Evolutionary conservation across 73 alveolate species (phyloP).

Genomic region (Effrenium voratum): DNA sequence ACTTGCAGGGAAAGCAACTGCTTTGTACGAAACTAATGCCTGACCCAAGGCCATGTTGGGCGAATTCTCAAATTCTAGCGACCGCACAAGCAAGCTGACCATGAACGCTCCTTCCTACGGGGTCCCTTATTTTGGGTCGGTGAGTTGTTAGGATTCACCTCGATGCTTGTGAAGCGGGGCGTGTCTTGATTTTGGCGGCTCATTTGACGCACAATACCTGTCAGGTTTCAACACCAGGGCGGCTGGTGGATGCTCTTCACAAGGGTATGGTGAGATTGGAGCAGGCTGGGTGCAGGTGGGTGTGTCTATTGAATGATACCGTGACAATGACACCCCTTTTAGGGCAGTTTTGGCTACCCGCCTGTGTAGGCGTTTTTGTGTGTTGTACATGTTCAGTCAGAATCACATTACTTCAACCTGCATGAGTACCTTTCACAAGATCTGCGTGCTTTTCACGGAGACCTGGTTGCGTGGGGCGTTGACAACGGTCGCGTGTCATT

Average conservation of each 20-base stretch:
- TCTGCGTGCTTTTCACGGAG: not conserved
- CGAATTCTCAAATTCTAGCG: no score
- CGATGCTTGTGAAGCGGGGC: no score
- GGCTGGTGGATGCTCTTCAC: conserved; percentile 90
- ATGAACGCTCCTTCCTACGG: no score
- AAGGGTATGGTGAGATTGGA: conserved; percentile 68
- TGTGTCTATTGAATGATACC: not conserved
- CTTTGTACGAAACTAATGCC: no score
- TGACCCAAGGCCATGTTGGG: no score
- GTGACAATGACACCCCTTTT: not conserved
- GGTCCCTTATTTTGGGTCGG: no score
- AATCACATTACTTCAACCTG: not conserved
- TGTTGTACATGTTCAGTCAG: not conserved
- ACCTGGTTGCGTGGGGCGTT: not conserved
- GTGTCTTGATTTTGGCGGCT: no score
- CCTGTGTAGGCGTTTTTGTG: not conserved
- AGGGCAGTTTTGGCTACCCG: not conserved
- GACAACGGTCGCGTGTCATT: not conserved
- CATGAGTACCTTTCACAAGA: not conserved
- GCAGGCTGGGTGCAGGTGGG: conserved; percentile 4
- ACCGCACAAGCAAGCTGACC: no score
- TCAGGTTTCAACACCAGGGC: conserved; percentile 75
- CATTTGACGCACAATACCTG: no score
- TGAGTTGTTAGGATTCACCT: no score
- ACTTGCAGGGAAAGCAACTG: no score